Evolutionary conservation across 495 filamentous ascomycete genomes (phyloP).

Genomic region (Lasiosphaeris hirsuta): DNA sequence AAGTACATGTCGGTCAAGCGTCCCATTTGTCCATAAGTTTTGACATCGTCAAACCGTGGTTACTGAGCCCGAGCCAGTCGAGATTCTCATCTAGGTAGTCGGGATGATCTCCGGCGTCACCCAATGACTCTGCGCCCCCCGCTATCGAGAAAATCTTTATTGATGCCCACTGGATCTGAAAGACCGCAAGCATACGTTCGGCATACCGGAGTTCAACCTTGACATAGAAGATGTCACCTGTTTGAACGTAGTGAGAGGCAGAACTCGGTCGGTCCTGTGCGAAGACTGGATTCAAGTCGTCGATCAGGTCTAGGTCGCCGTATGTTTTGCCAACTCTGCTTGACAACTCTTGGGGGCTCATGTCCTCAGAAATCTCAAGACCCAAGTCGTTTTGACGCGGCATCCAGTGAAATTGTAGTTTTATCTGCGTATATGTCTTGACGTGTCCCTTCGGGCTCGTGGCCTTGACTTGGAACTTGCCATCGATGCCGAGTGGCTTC

Average conservation of each 20-base stretch:
- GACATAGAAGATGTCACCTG: too few species aligned
- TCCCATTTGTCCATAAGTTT: too few species aligned
- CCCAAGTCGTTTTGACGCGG: not conserved
- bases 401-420: too few species aligned
- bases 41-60: too few species aligned
- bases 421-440: not conserved
- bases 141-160: not conserved
- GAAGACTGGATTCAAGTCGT: conserved; percentile 1
- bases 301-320: not conserved
- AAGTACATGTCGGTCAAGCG: too few species aligned
- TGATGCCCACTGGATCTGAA: not conserved
- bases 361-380: not conserved
- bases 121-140: not conserved
- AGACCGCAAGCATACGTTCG: conserved; percentile 1
- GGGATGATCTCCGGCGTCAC: not conserved
- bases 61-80: conserved; percentile 1
- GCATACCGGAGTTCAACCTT: not conserved
- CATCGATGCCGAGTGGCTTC: not conserved
- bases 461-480: not conserved
- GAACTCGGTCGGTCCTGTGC: not conserved
- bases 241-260: not conserved
- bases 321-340: not conserved
- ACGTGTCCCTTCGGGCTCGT: not conserved
- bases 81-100: not conserved
- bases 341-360: not conserved